Evolutionary conservation across 192 early-diverging fungal species (phyloP), one percentile per base, ranked within the genome.

Genomic region (Podila epigama): DNA sequence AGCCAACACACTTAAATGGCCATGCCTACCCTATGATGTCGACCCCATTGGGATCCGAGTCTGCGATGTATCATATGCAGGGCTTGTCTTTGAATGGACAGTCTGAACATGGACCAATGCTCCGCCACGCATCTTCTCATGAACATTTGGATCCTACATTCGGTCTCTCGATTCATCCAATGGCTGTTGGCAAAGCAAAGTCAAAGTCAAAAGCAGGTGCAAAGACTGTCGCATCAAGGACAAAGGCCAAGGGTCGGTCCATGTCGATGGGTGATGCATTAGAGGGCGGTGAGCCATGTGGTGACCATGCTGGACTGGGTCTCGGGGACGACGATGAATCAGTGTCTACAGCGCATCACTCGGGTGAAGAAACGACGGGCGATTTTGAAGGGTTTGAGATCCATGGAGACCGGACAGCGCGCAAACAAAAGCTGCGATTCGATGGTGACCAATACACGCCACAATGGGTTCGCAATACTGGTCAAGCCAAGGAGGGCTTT

Each of bases 361-460:
- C 57, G 8, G 48, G 60, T 8, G 79, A 81, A 22, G 67, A 77
- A 4, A 65, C 63, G 16, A 20, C 27, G 2, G 32, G 16, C 11
- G 84, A 87, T 28, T 70, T 81, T 41, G 82, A 87, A 25, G 83
- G 51, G 36, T 72, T 77, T 7, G 71, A 70, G 16, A 75, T 69
- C 7, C 83, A 86, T 61, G 81, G 82, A 33, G 86, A 87, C 42
- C 82, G 82, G 8, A 72, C 77, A 62, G 89, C 91, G 3, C 83
- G 92, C 34, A 82, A 85, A n/a, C 93, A 95, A 58, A 90, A 91
- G 60, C 75, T 92, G 37, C 82, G 90, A 4, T 92, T 89, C 73
- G 60, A 66, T 13, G 89, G 87, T 27, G 93, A 95, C 57, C 75
- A 90, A 54, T 95, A 95, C 69, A 95, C 93, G 16, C 93, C 93